Conservation (phyloP, 2,329 filamentous ascomycete genomes). For the Penicillium sp. region DNA sequence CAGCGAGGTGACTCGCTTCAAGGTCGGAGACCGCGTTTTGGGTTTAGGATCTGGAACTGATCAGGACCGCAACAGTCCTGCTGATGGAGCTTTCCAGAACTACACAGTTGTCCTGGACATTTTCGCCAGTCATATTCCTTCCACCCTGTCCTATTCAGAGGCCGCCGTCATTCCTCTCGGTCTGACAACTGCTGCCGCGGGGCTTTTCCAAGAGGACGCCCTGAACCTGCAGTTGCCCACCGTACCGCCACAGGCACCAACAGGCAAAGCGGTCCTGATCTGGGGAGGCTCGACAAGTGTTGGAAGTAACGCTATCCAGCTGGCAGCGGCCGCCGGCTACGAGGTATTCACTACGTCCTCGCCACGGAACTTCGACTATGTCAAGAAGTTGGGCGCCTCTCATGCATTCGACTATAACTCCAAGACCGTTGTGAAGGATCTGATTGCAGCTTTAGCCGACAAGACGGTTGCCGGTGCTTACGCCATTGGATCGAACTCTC, state of each 20-base stretch:
- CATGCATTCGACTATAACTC: constrained; percentile 42
- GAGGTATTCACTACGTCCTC: constrained; percentile 35
- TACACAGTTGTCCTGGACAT: constrained; percentile 18
- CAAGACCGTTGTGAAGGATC: not conserved
- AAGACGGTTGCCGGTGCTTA: constrained; percentile 5
- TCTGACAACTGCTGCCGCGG: constrained; percentile 23
- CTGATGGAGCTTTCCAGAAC: constrained; percentile 24
- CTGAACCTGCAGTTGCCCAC: constrained; percentile 16
- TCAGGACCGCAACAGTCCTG: constrained; percentile 7
- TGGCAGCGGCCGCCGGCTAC: constrained; percentile 36
- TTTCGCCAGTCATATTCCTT: constrained; percentile 19
- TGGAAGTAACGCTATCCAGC: constrained; percentile 40
- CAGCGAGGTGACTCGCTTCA: constrained; percentile 21
- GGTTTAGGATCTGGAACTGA: constrained; percentile 18
- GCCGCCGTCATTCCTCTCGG: constrained; percentile 25
- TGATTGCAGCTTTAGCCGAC: not conserved
- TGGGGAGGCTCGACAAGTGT: constrained; percentile 51
- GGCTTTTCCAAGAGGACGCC: constrained; percentile 21
- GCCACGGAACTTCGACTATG: constrained; percentile 39
- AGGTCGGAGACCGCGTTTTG: constrained; percentile 24
- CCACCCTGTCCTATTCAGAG: constrained; percentile 20
- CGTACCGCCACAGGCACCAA: constrained; percentile 12
- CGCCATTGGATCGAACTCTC: constrained; percentile 3
- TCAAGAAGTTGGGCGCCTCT: constrained; percentile 41
- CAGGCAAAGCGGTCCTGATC: constrained; percentile 38